phyloP scores from a whole-genome alignment of 2,329 filamentous ascomycete genomes.

The Lecanosticta acicola region DNA sequence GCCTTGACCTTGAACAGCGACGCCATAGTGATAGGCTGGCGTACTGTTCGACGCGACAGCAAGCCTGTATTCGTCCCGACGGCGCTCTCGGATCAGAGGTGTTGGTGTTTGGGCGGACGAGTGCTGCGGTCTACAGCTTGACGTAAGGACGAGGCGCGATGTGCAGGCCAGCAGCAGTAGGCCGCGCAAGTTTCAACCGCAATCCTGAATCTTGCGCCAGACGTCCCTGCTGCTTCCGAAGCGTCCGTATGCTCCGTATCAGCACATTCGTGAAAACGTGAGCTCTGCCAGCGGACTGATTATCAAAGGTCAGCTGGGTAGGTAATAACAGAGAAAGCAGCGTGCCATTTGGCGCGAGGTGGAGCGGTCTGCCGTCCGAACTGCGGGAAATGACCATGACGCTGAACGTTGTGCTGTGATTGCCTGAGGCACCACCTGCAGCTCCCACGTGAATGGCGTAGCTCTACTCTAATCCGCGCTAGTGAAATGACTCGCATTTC shows the following conservation, averaged over 20 bases:
- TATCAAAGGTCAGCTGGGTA: no score
- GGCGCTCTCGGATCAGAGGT: neutral
- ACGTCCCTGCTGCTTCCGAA: neutral
- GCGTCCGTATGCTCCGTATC: no score
- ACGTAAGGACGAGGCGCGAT: no score
- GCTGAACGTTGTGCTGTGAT: neutral
- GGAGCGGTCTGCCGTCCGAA: no score
- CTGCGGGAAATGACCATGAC: neutral
- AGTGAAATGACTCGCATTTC: neutral
- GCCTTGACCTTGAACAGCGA: conserved; percentile 85
- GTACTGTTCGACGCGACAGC: neutral
- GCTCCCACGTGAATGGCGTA: no score
- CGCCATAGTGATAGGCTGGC: conserved; percentile 22
- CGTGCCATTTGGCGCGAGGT: no score
- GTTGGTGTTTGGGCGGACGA: neutral
- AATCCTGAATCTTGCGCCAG: neutral
- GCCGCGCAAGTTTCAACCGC: neutral
- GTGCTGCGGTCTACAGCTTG: neutral
- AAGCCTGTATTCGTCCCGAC: neutral
- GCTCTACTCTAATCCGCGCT: neutral
- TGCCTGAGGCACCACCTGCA: neutral
- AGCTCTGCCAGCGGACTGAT: no score
- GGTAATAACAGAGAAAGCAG: no score
- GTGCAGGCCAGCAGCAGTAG: neutral
- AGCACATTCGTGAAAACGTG: no score